Percentiles rank a stretch among this genome's conserved stretches.
Evolutionary conservation across 1,284 basidiomycete genomes (phyloP).

Genomic region (Rhodotorula mucilaginosa): DNA sequence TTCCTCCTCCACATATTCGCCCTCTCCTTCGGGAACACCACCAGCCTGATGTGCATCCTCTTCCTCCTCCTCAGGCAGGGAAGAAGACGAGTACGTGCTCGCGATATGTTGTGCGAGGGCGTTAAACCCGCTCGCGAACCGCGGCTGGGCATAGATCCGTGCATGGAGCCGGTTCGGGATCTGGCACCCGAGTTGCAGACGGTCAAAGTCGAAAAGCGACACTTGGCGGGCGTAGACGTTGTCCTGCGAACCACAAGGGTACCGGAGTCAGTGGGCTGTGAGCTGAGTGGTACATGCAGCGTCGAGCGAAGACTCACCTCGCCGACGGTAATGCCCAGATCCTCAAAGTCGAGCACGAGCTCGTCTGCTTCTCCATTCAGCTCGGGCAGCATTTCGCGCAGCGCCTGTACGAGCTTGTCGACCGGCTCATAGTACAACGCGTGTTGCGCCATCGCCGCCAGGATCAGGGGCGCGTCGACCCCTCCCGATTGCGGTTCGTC

Average conservation of each 20-base stretch:
- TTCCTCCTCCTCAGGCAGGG: constrained; percentile 1
- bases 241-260: constrained; percentile 29
- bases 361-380: constrained; percentile 23
- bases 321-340: constrained; percentile 33
- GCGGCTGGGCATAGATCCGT: constrained; percentile 22
- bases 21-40: background rate
- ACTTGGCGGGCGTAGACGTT: constrained; percentile 40
- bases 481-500: background rate
- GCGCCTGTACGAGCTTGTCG: constrained; percentile 24
- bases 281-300: background rate
- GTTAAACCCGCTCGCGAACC: constrained; percentile 43
- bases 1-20: constrained; percentile 9
- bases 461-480: constrained; percentile 15
- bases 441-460: constrained; percentile 17
- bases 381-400: constrained; percentile 24
- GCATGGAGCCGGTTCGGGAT: constrained; percentile 40
- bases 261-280: background rate
- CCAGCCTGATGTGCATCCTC: too few species aligned
- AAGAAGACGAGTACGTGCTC: constrained; percentile 6
- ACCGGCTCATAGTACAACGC: constrained; percentile 36
- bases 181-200: constrained; percentile 42
- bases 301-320: constrained; percentile 30
- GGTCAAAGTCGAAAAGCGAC: constrained; percentile 42
- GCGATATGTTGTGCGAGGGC: constrained; percentile 42
- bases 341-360: constrained; percentile 36